A percentile compares a stretch with the other conserved stretches of the same genome.
phyloP scores from a whole-genome alignment of 2,329 filamentous ascomycete species.

The Karstenula rhodostoma region DNA sequence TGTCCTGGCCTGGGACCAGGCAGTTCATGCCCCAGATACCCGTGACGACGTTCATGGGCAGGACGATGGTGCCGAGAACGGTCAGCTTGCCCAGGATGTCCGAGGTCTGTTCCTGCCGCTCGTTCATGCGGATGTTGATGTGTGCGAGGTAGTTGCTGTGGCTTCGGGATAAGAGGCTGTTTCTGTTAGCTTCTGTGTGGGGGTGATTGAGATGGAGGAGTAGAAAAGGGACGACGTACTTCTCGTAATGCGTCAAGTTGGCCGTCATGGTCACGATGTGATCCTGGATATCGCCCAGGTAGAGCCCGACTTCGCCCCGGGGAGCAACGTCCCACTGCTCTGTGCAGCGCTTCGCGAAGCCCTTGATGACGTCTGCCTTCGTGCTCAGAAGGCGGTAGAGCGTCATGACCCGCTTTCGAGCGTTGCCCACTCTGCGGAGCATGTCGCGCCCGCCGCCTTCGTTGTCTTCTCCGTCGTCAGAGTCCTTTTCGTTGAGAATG shows the following conservation, averaged over 20 bases:
- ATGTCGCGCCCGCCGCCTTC: constrained; percentile 73
- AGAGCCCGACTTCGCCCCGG: constrained; percentile 94
- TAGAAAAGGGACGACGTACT: constrained; percentile 59
- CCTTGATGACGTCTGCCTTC: constrained; percentile 99
- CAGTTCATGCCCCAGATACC: constrained; percentile 97
- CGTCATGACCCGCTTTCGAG: constrained; percentile 96
- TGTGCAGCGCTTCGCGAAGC: constrained; percentile 97
- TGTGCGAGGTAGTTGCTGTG: constrained; percentile 99
- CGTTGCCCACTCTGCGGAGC: constrained; percentile 90
- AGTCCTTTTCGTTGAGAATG: constrained; percentile 44
- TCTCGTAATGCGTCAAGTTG: constrained; percentile 95
- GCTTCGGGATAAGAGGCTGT: constrained; percentile 84
- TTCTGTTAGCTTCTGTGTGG: constrained; percentile 22
- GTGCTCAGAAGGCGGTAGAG: constrained; percentile 92
- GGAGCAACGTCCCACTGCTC: constrained; percentile 98
- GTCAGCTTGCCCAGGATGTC: constrained; percentile 95
- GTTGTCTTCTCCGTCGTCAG: constrained; percentile 54
- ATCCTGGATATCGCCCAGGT: constrained; percentile 97
- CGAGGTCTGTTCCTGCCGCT: constrained; percentile 92
- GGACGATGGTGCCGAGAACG: constrained; percentile 92
- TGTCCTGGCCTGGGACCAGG: constrained; percentile 90
- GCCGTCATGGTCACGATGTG: constrained; percentile 99
- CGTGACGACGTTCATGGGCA: constrained; percentile 99
- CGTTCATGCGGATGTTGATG: constrained; percentile 99
- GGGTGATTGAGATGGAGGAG: neutral